Base-by-base conservation (phyloP, 2,329 filamentous ascomycete genomes). In the Emericellopsis atlantica region DNA sequence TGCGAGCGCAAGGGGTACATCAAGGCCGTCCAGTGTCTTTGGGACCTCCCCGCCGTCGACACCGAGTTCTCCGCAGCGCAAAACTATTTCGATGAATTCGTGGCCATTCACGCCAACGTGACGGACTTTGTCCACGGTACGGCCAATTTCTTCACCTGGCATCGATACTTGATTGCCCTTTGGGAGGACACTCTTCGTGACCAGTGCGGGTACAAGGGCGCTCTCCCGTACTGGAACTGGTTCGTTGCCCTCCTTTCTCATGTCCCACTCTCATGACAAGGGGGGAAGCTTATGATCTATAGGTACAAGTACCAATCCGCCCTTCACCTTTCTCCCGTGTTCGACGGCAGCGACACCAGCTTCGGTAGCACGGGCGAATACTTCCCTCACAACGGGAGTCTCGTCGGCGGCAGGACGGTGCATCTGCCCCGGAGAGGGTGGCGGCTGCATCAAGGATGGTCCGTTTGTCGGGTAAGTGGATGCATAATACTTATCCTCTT, bases 271-370 rank as follows among this genome's bases (percentile, higher is more conserved):
- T 21, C 18, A 6, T 12, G 26, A 9, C 26, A 29, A 9, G 26
- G 4, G 26, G 6, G 26, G 12, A 29, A 29, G 12, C 26, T 29
- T 6, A 29, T 29, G 26, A 29, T 29, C 4, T 6, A 29, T 7
- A 29, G 26, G 26, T 29, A 29, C 8, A 12, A 29, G 3, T 29
- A 29, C 8, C 8, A 29, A 29, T 29, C 8, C 9, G 26, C 26
- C 12, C 12, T 12, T 29, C 8, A 29, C 26, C 18, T 48, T 47
- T 61, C 56, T 0, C 67, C 71, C 11, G 51, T 76, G 37, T 76
- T 79, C 44, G 70, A 74, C 46, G 74, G 74, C 38, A 69, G 66
- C 45, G 64, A 62, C 23, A 69, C 64, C 39, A 67, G 62, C 40
- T 54, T 74, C 59, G 63, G 64, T 22, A 67, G 70, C 18, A 66